These are phyloP conservation scores for Echinochloa phyllopogon DNA, from an alignment of 176 grass and related monocot genomes.

Conservation along the genomic window DNA sequence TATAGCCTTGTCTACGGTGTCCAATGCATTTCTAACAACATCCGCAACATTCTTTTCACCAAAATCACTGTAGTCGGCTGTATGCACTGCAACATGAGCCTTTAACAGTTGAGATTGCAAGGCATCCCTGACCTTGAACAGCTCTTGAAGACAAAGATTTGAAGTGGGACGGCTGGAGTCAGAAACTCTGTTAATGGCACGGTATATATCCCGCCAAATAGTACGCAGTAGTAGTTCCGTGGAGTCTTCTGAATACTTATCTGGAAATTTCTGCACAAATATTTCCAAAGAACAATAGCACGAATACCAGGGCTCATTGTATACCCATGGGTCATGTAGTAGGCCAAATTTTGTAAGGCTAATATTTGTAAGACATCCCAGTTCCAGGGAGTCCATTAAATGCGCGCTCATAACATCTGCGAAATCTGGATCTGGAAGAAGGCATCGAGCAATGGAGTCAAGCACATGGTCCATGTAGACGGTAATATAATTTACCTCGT, in stretches of 20 bases:
- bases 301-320: not conserved
- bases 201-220: not conserved
- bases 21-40: not conserved
- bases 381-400: too few relatives aligned
- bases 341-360: not conserved
- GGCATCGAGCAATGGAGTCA: not conserved
- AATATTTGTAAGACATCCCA: too few relatives aligned
- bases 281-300: constrained; percentile 13
- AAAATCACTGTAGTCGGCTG: too few relatives aligned
- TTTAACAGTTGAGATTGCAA: not conserved
- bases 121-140: too few relatives aligned
- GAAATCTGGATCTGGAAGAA: not conserved
- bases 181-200: not conserved
- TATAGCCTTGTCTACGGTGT: not conserved
- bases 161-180: not conserved
- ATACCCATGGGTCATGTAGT: not conserved
- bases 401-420: too few relatives aligned
- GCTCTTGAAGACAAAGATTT: not conserved
- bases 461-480: too few relatives aligned
- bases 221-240: too few relatives aligned
- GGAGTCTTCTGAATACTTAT: too few relatives aligned
- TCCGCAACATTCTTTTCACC: not conserved
- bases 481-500: too few relatives aligned
- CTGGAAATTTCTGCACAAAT: not conserved
- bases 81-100: too few relatives aligned